Evolutionary conservation across 257 asterid species (phyloP).

Genomic region (Solanum boliviense): DNA sequence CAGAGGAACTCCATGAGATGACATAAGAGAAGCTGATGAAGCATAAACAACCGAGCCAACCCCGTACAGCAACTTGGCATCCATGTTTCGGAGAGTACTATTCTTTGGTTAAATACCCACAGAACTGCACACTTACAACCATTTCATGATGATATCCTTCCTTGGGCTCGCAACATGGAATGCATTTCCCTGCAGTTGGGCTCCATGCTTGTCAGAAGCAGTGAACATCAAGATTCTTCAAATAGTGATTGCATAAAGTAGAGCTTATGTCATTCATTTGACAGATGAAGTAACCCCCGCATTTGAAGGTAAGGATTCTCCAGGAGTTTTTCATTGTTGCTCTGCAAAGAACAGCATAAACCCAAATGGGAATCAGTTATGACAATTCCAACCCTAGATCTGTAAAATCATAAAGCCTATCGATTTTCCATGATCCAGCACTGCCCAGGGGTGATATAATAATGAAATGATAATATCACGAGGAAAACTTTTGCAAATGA

Average conservation of each 20-base stretch:
- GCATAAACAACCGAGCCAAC: not conserved
- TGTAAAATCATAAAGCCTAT: not conserved
- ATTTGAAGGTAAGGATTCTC: slow-evolving; percentile 99
- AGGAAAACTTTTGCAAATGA: not conserved
- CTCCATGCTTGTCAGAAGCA: not conserved
- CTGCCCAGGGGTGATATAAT: not conserved
- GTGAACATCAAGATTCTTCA: slow-evolving; percentile 2
- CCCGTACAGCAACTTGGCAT: not conserved
- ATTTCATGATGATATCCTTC: not conserved
- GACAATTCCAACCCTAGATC: not conserved
- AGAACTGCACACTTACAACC: slow-evolving; percentile 4
- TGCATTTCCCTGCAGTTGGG: not conserved
- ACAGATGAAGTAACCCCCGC: slow-evolving; percentile 92
- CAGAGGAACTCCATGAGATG: not conserved
- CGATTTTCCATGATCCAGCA: not conserved
- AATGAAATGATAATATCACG: not conserved
- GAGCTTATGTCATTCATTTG: slow-evolving; percentile 35
- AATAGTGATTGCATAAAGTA: slow-evolving; percentile 4
- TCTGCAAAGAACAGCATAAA: slow-evolving; percentile 45
- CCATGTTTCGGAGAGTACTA: slow-evolving; percentile 6
- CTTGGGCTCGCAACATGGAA: not conserved
- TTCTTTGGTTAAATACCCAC: slow-evolving; percentile 7
- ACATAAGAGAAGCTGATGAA: slow-evolving; percentile 9
- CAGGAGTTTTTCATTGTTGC: slow-evolving; percentile 98
- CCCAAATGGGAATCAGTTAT: slow-evolving; percentile 6